Evolutionary conservation across 805 yeast genomes (phyloP), one percentile per base, ranked within the genome.

Genomic region (Groenewaldozyma tartarivorans): DNA sequence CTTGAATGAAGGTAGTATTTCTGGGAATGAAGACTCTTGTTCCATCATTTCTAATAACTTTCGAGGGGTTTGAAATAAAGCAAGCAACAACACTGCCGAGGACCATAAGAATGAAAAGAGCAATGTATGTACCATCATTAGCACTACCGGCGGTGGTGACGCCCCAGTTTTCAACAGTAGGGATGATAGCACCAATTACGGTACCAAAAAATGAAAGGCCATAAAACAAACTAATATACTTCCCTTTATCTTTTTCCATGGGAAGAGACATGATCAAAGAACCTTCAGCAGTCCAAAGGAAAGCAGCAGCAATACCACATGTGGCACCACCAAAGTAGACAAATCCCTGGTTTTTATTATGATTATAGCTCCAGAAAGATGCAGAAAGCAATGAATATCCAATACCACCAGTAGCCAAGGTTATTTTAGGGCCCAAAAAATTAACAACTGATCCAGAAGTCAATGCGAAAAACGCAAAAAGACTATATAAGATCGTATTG

Each of bases 221-320:
- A 79, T 79, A 74, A 52, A 74, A 73, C 16, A 67, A 57, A 64
- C 70, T 69, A 39, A 75, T 65, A 38, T 69, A 74, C 26, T 61
- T 59, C 35, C 75, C 80, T 55, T 74, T 74, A n/a, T 46, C 60
- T 30, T 57, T 52, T 57, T 74, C 79, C 16, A 71, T 55, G 1
- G 79, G 72, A 46, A 75, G 75, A 13, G 75, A 61, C 67, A 74
- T 66, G 48, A 73, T 68, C 35, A 75, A 68, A 19, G 72, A 58
- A 35, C 75, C 73, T 50, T 72, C 77, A 19, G 77, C 75, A 20
- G 77, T 70, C 79, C 79, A 74, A 35, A 74, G 61, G 36, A 65
- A 53, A 29, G 73, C 64, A 9, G 79, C 79, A 56, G 74, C 66
- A 29, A 71, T 46, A 48, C 79, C 79, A 47, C 74, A 62, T 51